These are phyloP conservation scores for Beverwykella pulmonaria DNA, from an alignment of 495 filamentous ascomycete species.

Conservation along the genomic window DNA sequence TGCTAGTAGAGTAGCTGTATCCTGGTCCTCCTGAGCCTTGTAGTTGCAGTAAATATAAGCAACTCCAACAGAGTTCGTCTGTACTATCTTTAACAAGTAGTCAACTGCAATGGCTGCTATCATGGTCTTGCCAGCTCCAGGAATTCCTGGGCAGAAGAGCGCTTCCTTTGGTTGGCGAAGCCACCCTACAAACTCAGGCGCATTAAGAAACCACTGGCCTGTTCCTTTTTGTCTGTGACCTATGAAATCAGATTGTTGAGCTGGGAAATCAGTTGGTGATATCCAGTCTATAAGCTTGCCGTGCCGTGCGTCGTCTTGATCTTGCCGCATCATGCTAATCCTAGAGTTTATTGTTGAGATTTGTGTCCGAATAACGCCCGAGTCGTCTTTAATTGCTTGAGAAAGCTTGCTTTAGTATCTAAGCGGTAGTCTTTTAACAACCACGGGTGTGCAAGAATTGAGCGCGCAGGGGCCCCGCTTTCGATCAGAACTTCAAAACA, in stretches of 20 bases:
- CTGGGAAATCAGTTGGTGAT: slow-evolving; percentile 21
- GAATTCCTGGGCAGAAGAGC: slow-evolving; percentile 36
- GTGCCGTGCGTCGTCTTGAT: too few species aligned
- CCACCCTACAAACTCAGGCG: slow-evolving; percentile 45
- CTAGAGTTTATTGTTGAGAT: too few species aligned
- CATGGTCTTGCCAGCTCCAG: slow-evolving; percentile 2
- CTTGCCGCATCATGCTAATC: too few species aligned
- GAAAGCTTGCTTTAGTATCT: slow-evolving; percentile 5
- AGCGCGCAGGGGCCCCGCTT: too few species aligned
- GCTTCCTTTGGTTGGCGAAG: slow-evolving; percentile 34
- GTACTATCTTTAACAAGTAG: neutral
- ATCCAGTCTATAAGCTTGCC: slow-evolving; percentile 30
- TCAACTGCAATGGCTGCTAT: neutral
- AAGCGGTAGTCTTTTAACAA: neutral
- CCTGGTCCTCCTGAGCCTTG: neutral
- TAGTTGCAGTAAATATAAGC: slow-evolving; percentile 1
- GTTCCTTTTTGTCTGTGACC: slow-evolving; percentile 44
- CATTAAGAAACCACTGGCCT: slow-evolving; percentile 49
- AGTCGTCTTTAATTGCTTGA: too few species aligned
- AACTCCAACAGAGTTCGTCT: neutral
- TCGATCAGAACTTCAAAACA: too few species aligned
- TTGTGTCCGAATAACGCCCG: neutral
- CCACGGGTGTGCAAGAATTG: too few species aligned
- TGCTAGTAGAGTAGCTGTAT: neutral
- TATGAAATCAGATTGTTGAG: slow-evolving; percentile 45